Evolutionary conservation across 805 yeast species (phyloP), one percentile per base, ranked within the genome.

Genomic region (Kodamaea nitidulidarum): DNA sequence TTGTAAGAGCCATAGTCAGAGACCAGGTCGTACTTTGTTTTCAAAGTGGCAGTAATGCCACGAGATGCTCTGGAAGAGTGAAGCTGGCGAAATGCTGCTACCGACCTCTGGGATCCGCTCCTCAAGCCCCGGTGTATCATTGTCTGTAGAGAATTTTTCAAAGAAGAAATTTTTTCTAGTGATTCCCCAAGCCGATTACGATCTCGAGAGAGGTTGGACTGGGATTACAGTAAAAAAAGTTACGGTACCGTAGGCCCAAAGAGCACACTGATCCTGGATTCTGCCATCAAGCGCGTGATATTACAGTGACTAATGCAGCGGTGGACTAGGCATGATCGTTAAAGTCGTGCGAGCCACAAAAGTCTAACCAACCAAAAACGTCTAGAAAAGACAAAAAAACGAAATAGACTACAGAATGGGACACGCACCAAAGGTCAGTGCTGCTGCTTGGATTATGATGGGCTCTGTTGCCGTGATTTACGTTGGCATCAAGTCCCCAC

Each of bases 401-500:
- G 26, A 20, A 35, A 20, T 20, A 29, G 34, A 26, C 14, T 24
- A 41, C 18, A n/a, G n/a, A 29, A 49, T 44, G 46, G 48, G 45
- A 37, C 71, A 67, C 55, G 64, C 67, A 30, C 70, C 71, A n/a
- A 55, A 58, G 40, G 54, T 68, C 39, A 67, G 63, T 50, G 45
- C 54, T 32, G 64, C 66, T 44, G 71, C 74, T 42, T 58, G 60
- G 33, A 64, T 62, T 40, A 62, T 68, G 44, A 68, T 68, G 72
- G 53, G 68, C 14, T 65, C 72, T 5, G 73, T 68, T 27, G 48
- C 61, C 22, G 47, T 62, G 18, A 55, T 64, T 40, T 68, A 67
- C 43, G 58, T 49, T 16, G 47, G 49, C 38, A 52, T 68, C 55
- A 68, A 68, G 50, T 65, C 73, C 8, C 74, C 74, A 14, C 52